These are phyloP conservation scores for Aspergillus transmontanensis DNA, from an alignment of 2,329 filamentous ascomycete genomes.

Conservation along the genomic window DNA sequence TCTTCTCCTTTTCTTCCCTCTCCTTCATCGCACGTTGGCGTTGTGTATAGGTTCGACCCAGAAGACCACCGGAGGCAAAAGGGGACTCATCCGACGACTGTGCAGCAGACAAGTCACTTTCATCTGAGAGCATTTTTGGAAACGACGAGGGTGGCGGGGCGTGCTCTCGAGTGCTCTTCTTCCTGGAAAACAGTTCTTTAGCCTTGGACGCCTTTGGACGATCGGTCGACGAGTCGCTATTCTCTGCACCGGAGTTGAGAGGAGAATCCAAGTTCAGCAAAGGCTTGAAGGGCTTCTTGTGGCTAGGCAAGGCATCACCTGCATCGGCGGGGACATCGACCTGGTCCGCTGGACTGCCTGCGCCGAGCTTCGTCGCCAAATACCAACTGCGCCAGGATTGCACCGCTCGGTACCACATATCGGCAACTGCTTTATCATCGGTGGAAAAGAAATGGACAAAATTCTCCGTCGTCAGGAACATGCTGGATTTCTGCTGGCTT, in stretches of 20 bases:
- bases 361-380: constrained; percentile 71
- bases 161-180: constrained; percentile 32
- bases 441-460: constrained; percentile 92
- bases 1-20: constrained; percentile 37
- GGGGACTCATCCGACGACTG: constrained; percentile 30
- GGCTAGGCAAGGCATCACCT: constrained; percentile 16
- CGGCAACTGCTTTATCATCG: constrained; percentile 68
- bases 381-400: constrained; percentile 93
- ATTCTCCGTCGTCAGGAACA: constrained; percentile 80
- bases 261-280: constrained; percentile 66
- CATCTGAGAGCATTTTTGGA: constrained; percentile 29
- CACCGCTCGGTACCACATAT: constrained; percentile 69
- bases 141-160: constrained; percentile 34
- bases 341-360: constrained; percentile 46
- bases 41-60: constrained; percentile 44
- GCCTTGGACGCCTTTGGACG: constrained; percentile 17
- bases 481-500: constrained; percentile 82
- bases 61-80: constrained; percentile 40
- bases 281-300: constrained; percentile 59
- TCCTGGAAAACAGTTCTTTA: constrained; percentile 30
- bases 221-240: constrained; percentile 31
- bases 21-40: constrained; percentile 45
- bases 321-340: constrained; percentile 16
- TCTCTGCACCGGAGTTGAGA: constrained; percentile 39
- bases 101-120: constrained; percentile 21